A percentile compares a stretch with the other conserved stretches of the same genome.
phyloP scores from a whole-genome alignment of 1,284 basidiomycete genomes.

The Sanguinoderma infundibulare region DNA sequence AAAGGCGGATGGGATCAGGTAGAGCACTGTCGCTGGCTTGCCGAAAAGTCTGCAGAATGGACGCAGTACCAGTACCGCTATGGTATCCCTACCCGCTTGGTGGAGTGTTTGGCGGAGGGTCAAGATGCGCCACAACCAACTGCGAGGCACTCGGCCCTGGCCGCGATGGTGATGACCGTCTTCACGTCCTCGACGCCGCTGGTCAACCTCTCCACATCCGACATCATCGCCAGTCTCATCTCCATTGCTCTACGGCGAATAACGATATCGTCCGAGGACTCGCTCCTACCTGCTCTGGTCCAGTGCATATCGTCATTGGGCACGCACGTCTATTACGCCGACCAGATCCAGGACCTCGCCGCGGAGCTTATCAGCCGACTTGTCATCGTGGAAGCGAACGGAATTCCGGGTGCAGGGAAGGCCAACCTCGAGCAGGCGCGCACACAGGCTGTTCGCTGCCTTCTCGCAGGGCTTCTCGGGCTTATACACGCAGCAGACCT shows the following conservation, averaged over 20 bases:
- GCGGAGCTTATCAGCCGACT: slow-evolving; percentile 85
- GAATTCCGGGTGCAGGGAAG: slow-evolving; percentile 52
- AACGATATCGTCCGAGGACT: slow-evolving; percentile 67
- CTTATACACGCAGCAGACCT: slow-evolving; percentile 72
- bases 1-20: slow-evolving; percentile 73
- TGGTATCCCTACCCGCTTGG: slow-evolving; percentile 83
- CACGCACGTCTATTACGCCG: slow-evolving; percentile 93
- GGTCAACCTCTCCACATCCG: slow-evolving; percentile 91
- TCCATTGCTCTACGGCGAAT: slow-evolving; percentile 77
- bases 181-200: slow-evolving; percentile 85
- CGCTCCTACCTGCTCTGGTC: slow-evolving; percentile 73
- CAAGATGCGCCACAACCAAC: slow-evolving; percentile 61
- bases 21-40: slow-evolving; percentile 85
- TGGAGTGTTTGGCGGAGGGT: slow-evolving; percentile 79
- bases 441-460: slow-evolving; percentile 73
- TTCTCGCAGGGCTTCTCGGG: slow-evolving; percentile 74
- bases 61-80: slow-evolving; percentile 93
- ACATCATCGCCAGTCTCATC: slow-evolving; percentile 82
- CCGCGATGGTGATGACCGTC: slow-evolving; percentile 83
- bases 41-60: slow-evolving; percentile 79
- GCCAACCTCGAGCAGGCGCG: slow-evolving; percentile 51
- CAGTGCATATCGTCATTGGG: slow-evolving; percentile 85
- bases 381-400: slow-evolving; percentile 70
- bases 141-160: slow-evolving; percentile 70
- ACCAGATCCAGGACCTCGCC: slow-evolving; percentile 94